Base-by-base conservation (phyloP, 768 basidiomycete species). In the Porphyrellus cyaneotinctus region DNA sequence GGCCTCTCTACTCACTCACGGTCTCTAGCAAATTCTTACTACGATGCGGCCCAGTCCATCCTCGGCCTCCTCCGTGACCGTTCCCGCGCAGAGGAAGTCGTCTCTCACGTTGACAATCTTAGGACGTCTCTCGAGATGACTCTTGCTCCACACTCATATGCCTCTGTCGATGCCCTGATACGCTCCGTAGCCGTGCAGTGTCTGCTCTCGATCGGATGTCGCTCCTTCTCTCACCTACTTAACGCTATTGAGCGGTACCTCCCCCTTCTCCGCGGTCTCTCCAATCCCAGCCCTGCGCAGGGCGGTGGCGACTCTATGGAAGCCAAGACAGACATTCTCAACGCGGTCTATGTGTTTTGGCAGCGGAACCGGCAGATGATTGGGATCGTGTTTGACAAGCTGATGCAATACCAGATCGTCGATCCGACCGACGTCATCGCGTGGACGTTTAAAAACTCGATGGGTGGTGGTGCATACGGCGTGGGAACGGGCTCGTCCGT, bases 351-450 rank as follows among this genome's bases (percentile, higher is more conserved):
- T 0, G 68, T 75, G 5, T 98, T 95, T 72, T 99, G 95, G 95
- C 78, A 78, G 57, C 70, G 83, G 60, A 92, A 88, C 63, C 75
- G 80, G 28, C 94, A 97, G 61, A 91, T 94, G 84, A 76, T 94
- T 43, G 78, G 79, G 15, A 94, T 99, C 64, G 93, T 97, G 9
- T 87, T 95, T 56, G 97, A 98, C 76, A 99, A 99, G 73, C 75
- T 98, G 49, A 89, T 98, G 84, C 95, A 98, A 66, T 99, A 99
- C 71, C 94, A 97, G 66, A 90, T 98, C 51, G 87, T 98, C 36
- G 94, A 97, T 61, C 92, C 95, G 0, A 83, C 84, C 15, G 95
- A 99, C 58, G 87, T 98, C 10, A 86, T 97, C 49, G 74, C 74
- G 4, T 95, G 90, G 88, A 82, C 87, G 17, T 95, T 97, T 69